These are phyloP conservation scores for Paecilomyces fulvus DNA, from an alignment of 2,329 filamentous ascomycete genomes.

Conservation along the genomic window DNA sequence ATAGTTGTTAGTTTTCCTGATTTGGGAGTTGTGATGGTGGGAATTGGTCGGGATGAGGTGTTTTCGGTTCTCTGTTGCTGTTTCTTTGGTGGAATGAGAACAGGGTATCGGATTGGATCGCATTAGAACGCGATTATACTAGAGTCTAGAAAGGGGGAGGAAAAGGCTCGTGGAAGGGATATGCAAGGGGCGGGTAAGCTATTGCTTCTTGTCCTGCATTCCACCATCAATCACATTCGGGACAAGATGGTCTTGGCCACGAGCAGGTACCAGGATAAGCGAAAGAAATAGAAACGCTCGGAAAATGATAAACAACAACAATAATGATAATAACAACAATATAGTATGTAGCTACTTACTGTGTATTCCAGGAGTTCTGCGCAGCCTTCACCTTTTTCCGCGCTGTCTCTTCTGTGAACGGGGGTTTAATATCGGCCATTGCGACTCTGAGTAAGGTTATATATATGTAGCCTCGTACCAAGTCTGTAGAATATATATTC, in stretches of 20 bases:
- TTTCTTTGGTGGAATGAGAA: background rate
- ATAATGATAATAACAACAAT: background rate
- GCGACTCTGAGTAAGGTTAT: background rate
- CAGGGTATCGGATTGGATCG: background rate
- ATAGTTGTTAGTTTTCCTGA: background rate
- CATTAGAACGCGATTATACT: background rate
- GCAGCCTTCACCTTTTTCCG: slow-evolving; percentile 71
- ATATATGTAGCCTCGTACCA: background rate
- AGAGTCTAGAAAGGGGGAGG: background rate
- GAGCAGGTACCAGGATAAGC: background rate
- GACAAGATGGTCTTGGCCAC: background rate
- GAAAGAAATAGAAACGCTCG: background rate
- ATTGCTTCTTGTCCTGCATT: background rate
- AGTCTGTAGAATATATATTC: slow-evolving; percentile 10
- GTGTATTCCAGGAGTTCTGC: slow-evolving; percentile 75
- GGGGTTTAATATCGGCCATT: slow-evolving; percentile 47
- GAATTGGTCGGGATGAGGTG: background rate
- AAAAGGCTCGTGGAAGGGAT: background rate
- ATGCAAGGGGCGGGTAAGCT: slow-evolving; percentile 3
- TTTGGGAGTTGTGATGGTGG: background rate
- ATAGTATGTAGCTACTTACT: slow-evolving; percentile 36
- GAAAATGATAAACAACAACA: background rate
- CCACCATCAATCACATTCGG: background rate
- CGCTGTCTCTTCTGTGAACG: slow-evolving; percentile 67
- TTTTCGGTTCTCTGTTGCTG: background rate